phyloP scores from a whole-genome alignment of 2,329 filamentous ascomycete species.

The Mycogone perniciosa region DNA sequence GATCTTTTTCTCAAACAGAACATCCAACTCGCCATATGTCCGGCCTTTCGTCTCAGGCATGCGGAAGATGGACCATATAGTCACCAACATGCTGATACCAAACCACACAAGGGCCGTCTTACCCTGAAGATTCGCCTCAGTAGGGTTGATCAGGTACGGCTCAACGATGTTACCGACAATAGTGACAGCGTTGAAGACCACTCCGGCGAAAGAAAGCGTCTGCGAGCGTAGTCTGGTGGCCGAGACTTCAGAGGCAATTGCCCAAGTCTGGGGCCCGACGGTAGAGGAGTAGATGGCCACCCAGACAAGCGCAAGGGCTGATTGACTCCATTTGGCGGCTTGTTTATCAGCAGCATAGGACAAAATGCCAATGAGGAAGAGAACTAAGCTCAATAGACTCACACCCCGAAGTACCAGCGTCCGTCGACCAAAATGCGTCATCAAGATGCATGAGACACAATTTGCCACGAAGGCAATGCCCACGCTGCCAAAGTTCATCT shows the following conservation, averaged over 20 bases:
- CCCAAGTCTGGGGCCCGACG: conserved; percentile 12
- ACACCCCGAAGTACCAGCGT: conserved; percentile 8
- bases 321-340: conserved; percentile 14
- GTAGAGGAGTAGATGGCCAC: conserved; percentile 12
- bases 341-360: conserved; percentile 6
- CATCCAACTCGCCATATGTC: conserved; percentile 23
- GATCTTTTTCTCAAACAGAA: conserved; percentile 23
- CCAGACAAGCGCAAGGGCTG: conserved; percentile 15
- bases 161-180: conserved; percentile 18
- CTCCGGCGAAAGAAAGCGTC: conserved; percentile 19
- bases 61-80: conserved; percentile 21
- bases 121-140: conserved; percentile 28
- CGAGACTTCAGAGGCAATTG: conserved; percentile 12
- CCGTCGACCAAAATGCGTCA: conserved; percentile 11
- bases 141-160: conserved; percentile 31
- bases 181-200: conserved; percentile 17
- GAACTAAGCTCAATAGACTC: conserved; percentile 6
- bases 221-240: conserved; percentile 12
- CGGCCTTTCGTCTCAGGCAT: conserved; percentile 22
- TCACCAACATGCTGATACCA: conserved; percentile 10
- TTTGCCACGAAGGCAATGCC: conserved; percentile 25
- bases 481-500: conserved; percentile 34
- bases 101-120: conserved; percentile 22
- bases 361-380: conserved; percentile 10
- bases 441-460: conserved; percentile 10